Percentiles rank a stretch among this genome's conserved stretches.
phyloP scores from a whole-genome alignment of 116 monocot genomes.

The Zostera marina region DNA sequence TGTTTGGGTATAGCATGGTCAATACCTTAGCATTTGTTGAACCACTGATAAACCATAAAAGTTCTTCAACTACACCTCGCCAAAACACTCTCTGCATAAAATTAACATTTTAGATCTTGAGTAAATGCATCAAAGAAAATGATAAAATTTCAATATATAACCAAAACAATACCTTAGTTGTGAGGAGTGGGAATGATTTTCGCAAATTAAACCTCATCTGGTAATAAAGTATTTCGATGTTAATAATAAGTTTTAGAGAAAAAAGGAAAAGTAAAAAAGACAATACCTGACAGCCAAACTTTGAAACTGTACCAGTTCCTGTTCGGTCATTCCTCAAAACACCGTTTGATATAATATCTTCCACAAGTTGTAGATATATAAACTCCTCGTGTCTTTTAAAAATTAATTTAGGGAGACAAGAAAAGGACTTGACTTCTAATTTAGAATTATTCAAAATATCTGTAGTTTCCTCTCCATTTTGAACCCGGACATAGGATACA shows the following conservation, averaged over 20 bases:
- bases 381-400: constrained; percentile 70
- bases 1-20: not conserved
- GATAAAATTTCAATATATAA: too few relatives aligned
- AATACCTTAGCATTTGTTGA: constrained; percentile 93
- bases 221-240: not conserved
- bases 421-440: constrained; percentile 59
- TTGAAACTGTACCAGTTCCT: constrained; percentile 77
- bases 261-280: not conserved
- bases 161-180: constrained; percentile 57
- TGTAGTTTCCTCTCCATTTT: constrained; percentile 25
- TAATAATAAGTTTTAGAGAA: not conserved
- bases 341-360: constrained; percentile 65
- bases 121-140: not conserved
- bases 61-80: constrained; percentile 97
- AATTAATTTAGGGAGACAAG: constrained; percentile 72
- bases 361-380: constrained; percentile 57
- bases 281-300: constrained; percentile 89
- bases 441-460: constrained; percentile 13
- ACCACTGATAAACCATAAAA: constrained; percentile 97
- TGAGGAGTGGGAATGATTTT: constrained; percentile 76
- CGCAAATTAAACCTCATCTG: constrained; percentile 97
- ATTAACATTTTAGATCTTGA: not conserved
- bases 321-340: constrained; percentile 72
- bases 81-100: constrained; percentile 77
- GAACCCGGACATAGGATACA: constrained; percentile 66